These are phyloP conservation scores for Amorphotheca resinae DNA, from an alignment of 495 filamentous ascomycete species.

Conservation along the genomic window DNA sequence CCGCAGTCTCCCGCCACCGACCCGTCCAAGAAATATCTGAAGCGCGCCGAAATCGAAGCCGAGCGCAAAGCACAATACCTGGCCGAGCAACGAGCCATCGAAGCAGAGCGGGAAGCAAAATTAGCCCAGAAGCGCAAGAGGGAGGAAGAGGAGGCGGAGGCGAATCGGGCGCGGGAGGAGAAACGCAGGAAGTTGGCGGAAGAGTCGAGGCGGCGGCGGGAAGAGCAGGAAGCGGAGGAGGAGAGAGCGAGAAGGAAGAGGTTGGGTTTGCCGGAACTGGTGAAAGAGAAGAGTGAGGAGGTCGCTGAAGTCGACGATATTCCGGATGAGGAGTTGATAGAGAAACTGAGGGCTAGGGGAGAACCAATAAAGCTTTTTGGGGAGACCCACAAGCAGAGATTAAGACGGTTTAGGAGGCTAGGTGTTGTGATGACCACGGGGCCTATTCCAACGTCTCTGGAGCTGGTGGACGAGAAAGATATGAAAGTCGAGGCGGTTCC, in stretches of 20 bases:
- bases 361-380: slow-evolving; percentile 73
- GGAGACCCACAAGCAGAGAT: slow-evolving; percentile 56
- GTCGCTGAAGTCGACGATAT: slow-evolving; percentile 49
- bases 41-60: slow-evolving; percentile 76
- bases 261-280: slow-evolving; percentile 58
- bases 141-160: slow-evolving; percentile 74
- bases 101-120: slow-evolving; percentile 52
- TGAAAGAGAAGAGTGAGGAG: slow-evolving; percentile 31
- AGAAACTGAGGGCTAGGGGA: slow-evolving; percentile 53
- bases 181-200: slow-evolving; percentile 72
- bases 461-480: slow-evolving; percentile 64
- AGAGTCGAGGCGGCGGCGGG: slow-evolving; percentile 53
- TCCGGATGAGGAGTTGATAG: slow-evolving; percentile 52
- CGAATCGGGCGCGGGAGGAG: slow-evolving; percentile 56
- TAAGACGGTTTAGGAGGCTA: slow-evolving; percentile 56
- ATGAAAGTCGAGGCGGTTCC: slow-evolving; percentile 71
- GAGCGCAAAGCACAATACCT: slow-evolving; percentile 70
- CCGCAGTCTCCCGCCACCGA: slow-evolving; percentile 21
- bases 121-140: slow-evolving; percentile 67
- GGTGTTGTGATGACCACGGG: slow-evolving; percentile 33
- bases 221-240: slow-evolving; percentile 54
- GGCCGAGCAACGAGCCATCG: slow-evolving; percentile 59
- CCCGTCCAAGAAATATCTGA: slow-evolving; percentile 64
- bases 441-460: slow-evolving; percentile 55
- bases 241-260: slow-evolving; percentile 35